phyloP scores from a whole-genome alignment of 495 filamentous ascomycete species.

The Rhypophila decipiens region DNA sequence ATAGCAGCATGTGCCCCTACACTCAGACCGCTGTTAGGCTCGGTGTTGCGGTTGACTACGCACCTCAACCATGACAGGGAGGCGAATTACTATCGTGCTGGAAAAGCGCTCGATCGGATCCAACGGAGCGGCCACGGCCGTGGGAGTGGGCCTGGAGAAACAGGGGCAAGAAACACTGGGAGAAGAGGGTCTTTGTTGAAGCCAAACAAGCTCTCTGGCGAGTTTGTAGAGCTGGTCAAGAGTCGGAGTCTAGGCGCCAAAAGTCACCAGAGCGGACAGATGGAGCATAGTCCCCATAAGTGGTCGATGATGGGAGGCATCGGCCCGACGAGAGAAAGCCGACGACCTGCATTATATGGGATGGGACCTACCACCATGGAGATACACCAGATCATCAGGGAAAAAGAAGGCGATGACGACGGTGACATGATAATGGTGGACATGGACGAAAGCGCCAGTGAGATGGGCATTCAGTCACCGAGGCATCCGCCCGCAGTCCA shows the following conservation, averaged over 20 bases:
- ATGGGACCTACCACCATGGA: too few species aligned
- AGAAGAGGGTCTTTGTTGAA: background rate
- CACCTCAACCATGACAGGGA: conserved; percentile 13
- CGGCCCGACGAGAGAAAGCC: too few species aligned
- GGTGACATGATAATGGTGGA: background rate
- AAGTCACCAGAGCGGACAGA: background rate
- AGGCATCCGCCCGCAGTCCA: too few species aligned
- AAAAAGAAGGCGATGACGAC: background rate
- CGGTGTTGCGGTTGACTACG: conserved; percentile 15
- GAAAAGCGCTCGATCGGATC: conserved; percentile 18
- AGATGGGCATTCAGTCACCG: conserved; percentile 5
- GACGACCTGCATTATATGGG: too few species aligned
- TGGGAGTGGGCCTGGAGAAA: background rate
- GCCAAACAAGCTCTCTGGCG: conserved; percentile 7
- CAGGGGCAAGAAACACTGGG: background rate
- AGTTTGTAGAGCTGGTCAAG: conserved; percentile 5
- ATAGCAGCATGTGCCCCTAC: conserved; percentile 42
- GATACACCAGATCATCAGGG: background rate
- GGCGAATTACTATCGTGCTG: conserved; percentile 24
- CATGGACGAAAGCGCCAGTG: background rate
- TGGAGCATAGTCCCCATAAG: too few species aligned
- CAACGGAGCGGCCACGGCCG: conserved; percentile 6
- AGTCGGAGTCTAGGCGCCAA: background rate
- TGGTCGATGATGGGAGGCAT: too few species aligned
- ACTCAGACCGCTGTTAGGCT: conserved; percentile 34